Base-by-base conservation (phyloP, 768 basidiomycete genomes). In the Floccularia luteovirens region DNA sequence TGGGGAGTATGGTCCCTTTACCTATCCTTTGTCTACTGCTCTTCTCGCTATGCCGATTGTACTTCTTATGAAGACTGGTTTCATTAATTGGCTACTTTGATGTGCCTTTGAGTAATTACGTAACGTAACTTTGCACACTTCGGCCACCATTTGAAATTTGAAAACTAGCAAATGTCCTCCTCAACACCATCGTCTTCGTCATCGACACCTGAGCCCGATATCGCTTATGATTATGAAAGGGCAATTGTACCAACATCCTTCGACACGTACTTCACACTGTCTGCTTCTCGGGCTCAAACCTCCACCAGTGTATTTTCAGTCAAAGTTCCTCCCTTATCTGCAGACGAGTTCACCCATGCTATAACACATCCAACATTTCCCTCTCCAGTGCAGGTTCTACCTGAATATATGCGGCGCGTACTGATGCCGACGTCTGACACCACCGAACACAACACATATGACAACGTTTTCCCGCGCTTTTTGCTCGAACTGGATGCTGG, bases 231-330 rank as follows among this genome's bases (percentile, higher is more conserved):
- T n/a, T n/a, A n/a, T n/a, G n/a, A n/a, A n/a, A n/a, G n/a, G n/a
- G n/a, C n/a, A n/a, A 71, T 87, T 35, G 72, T 77, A 3, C 70
- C 75, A 19, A 78, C 87, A 4, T 65, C 79, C 5, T 90, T 92
- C 40, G 92, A 98, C 62, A 78, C 82, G 16, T 98, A 94, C 64
- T 88, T 98, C 56, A 69, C 66, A 4, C 72, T 78, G 28, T 64
- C 72, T 21, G 66, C 79, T 6, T 67, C 77, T 17, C 72, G 82
- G 12, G 61, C 78, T 1, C 75, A 76, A 45, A 93, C 90, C 22
- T 90, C 89, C 23, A 64, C 78, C 43, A 82, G 84, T 49, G 74
- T 89, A 36, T 91, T 91, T 58, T 89, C 91, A 0, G 56, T 72
- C 17, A 74, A 82, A 19, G 75, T 90, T 23, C 70, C 79, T 17